Evolutionary conservation across 2,329 filamentous ascomycete species (phyloP).

Genomic region (Canariomyces notabilis): DNA sequence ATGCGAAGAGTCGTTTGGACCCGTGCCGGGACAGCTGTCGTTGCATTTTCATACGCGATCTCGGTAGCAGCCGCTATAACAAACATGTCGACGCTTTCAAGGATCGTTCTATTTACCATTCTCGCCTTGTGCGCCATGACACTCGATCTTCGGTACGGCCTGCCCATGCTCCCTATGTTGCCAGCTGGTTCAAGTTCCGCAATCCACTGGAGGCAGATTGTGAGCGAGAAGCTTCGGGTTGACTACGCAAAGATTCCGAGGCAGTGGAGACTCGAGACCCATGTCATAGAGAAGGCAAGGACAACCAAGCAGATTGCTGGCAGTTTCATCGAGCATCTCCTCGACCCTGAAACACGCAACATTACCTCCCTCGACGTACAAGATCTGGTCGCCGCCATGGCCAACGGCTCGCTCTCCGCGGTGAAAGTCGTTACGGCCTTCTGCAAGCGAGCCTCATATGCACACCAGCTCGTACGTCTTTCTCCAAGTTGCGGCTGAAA

Average conservation of each 20-base stretch:
- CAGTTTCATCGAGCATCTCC: slow-evolving; percentile 19
- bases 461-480: slow-evolving; percentile 50
- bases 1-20: neutral
- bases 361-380: slow-evolving; percentile 14
- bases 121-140: neutral
- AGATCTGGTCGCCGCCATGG: slow-evolving; percentile 3
- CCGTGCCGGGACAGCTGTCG: neutral
- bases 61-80: neutral
- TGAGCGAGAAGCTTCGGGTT: neutral
- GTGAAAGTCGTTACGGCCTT: slow-evolving; percentile 49
- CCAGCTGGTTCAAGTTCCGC: neutral
- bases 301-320: slow-evolving; percentile 19
- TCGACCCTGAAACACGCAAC: slow-evolving; percentile 1
- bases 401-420: slow-evolving; percentile 30
- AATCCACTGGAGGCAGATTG: neutral
- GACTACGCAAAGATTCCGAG: slow-evolving; percentile 17
- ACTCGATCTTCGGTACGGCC: neutral
- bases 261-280: slow-evolving; percentile 21
- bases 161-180: neutral
- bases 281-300: slow-evolving; percentile 13
- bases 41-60: neutral
- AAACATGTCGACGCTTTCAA: neutral
- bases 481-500: neutral
- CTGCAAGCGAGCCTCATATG: slow-evolving; percentile 48
- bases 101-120: neutral